A percentile compares a stretch with the other conserved stretches of the same genome.
phyloP scores from a whole-genome alignment of 441 rosid genomes.

The Gossypium davidsonii region DNA sequence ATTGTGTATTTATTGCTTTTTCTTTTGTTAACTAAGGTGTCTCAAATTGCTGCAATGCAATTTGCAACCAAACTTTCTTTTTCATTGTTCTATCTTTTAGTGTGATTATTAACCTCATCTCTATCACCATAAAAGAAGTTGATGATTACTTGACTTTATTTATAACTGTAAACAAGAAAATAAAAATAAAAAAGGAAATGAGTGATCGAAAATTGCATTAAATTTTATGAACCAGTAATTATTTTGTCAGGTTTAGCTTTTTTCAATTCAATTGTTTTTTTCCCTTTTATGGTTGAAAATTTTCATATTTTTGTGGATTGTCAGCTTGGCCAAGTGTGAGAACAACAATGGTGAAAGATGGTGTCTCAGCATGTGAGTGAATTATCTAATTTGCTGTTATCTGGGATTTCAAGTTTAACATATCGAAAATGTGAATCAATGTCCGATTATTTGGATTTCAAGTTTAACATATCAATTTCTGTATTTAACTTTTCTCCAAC shows the following conservation, averaged over 20 bases:
- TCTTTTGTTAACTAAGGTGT: not conserved
- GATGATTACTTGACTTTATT: not conserved
- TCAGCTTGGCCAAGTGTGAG: not conserved
- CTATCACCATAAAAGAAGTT: not conserved
- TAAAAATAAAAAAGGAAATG: not conserved
- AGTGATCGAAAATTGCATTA: not conserved
- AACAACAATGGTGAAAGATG: not conserved
- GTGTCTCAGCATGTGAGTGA: not conserved
- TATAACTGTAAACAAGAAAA: not conserved
- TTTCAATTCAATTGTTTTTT: not conserved
- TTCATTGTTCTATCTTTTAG: not conserved
- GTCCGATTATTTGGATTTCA: too few species aligned
- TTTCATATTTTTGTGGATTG: not conserved
- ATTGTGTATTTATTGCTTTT: not conserved
- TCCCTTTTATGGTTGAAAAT: not conserved
- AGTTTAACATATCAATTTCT: too few species aligned
- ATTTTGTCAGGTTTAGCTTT: not conserved
- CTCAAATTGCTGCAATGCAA: not conserved
- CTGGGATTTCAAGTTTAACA: too few species aligned
- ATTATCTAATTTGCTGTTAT: not conserved
- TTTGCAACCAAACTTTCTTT: not conserved
- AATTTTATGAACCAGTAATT: not conserved
- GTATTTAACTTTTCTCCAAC: too few species aligned
- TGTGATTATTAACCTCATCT: not conserved
- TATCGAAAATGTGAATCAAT: too few species aligned